A percentile compares a stretch with the other conserved stretches of the same genome.
Conservation (phyloP, 2,329 filamentous ascomycete genomes). For the Camptophora hylomeconis region DNA sequence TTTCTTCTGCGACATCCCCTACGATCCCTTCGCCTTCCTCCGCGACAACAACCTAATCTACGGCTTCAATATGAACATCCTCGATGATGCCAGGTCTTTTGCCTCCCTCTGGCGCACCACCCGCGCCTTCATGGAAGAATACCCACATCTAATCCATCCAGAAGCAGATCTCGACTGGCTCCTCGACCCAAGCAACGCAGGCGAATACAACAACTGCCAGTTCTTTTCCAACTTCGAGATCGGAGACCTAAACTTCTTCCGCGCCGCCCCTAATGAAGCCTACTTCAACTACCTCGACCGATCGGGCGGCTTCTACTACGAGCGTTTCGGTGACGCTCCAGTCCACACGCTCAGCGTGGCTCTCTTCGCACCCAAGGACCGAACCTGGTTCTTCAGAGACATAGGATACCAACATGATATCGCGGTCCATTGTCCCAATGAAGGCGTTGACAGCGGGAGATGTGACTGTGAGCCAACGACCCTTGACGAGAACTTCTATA, state of each 20-base stretch:
- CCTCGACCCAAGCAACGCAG: constrained; percentile 22
- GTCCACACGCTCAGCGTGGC: constrained; percentile 43
- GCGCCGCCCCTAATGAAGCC: constrained; percentile 32
- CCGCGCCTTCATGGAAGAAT: constrained; percentile 32
- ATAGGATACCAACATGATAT: constrained; percentile 34
- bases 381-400: constrained; percentile 39
- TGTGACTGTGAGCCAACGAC: constrained; percentile 33
- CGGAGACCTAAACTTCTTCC: constrained; percentile 36
- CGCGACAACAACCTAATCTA: constrained; percentile 23
- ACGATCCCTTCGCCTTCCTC: constrained; percentile 27
- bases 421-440: constrained; percentile 24
- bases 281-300: constrained; percentile 40
- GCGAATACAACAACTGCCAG: constrained; percentile 38
- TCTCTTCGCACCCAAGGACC: constrained; percentile 39
- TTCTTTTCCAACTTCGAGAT: constrained; percentile 44
- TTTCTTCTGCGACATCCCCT: constrained; percentile 37
- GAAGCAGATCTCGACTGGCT: constrained; percentile 39
- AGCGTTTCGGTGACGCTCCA: constrained; percentile 35
- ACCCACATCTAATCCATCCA: constrained; percentile 33
- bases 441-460: constrained; percentile 4
- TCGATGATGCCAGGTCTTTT: constrained; percentile 33
- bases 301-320: constrained; percentile 36
- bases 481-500: constrained; percentile 35
- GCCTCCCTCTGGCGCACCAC: constrained; percentile 35
- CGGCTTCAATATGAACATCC: constrained; percentile 40